These are phyloP conservation scores for Oryza meridionalis DNA, from an alignment of 176 grass and related monocot species.

Conservation along the genomic window DNA sequence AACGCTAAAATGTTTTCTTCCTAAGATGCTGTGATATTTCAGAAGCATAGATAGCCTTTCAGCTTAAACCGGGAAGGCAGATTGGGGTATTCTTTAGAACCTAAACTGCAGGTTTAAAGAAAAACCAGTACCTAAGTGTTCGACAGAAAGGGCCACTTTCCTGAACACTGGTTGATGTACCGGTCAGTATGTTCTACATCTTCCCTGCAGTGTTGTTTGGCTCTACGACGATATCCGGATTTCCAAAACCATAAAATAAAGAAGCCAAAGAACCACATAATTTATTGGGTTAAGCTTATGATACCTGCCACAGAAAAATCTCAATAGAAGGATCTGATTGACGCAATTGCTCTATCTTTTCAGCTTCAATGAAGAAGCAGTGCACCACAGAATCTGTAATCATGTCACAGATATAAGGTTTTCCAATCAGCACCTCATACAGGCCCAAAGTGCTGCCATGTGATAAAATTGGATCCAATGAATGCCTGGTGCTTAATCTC, in stretches of 20 bases:
- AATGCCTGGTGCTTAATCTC: constrained; percentile 73
- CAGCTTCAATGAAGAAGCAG: constrained; percentile 92
- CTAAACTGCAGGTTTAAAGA: constrained; percentile 2
- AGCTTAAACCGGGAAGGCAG: not conserved
- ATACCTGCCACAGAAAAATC: constrained; percentile 94
- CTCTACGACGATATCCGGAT: not conserved
- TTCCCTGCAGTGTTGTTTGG: not conserved
- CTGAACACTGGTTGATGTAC: not conserved
- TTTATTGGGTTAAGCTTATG: not conserved
- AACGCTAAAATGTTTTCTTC: not conserved
- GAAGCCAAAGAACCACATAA: not conserved
- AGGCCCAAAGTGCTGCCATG: constrained; percentile 87
- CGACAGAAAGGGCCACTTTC: not conserved
- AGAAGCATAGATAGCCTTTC: not conserved
- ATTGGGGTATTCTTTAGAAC: not conserved
- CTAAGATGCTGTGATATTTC: not conserved
- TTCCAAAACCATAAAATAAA: not conserved
- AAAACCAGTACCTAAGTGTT: not conserved
- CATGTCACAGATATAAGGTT: constrained; percentile 88
- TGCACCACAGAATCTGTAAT: constrained; percentile 78
- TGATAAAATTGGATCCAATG: constrained; percentile 82
- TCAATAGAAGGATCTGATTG: constrained; percentile 70
- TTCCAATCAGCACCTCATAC: constrained; percentile 86
- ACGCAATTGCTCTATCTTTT: constrained; percentile 74
- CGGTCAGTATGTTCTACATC: not conserved